A percentile compares a stretch with the other conserved stretches of the same genome.
Conservation (phyloP, 2,329 filamentous ascomycete species). For the Verticillium tricorpus region DNA sequence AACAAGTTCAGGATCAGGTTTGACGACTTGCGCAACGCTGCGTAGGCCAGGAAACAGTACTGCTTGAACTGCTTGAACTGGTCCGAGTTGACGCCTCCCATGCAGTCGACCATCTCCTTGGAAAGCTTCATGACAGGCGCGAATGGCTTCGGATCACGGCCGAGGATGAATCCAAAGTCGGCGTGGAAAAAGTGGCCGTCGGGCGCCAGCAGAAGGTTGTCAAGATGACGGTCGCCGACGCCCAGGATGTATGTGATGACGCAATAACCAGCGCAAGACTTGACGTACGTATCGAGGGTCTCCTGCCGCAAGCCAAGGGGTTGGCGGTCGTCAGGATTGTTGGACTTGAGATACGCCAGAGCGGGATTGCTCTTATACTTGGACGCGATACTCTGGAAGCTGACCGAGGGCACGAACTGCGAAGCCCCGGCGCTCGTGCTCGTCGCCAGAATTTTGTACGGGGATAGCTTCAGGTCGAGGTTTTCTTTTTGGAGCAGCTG, state of each 20-base stretch:
- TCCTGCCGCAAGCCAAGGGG: conserved; percentile 86
- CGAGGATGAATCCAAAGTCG: conserved; percentile 97
- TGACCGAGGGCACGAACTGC: conserved; percentile 87
- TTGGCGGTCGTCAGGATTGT: conserved; percentile 81
- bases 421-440: conserved; percentile 84
- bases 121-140: conserved; percentile 95
- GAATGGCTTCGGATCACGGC: conserved; percentile 94
- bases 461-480: conserved; percentile 87
- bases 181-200: conserved; percentile 97
- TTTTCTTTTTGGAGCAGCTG: conserved; percentile 94
- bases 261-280: conserved; percentile 94
- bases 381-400: conserved; percentile 74
- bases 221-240: conserved; percentile 90
- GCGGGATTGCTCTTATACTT: conserved; percentile 74
- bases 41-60: conserved; percentile 94
- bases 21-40: conserved; percentile 80
- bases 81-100: conserved; percentile 79
- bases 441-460: conserved; percentile 94
- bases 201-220: conserved; percentile 87
- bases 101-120: conserved; percentile 97
- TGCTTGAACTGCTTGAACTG: conserved; percentile 89
- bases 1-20: conserved; percentile 94
- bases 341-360: conserved; percentile 78
- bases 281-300: conserved; percentile 90
- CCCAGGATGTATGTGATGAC: conserved; percentile 98